Percentiles rank a stretch among this genome's conserved stretches.
These are phyloP conservation scores for Coleophoma cylindrospora DNA, from an alignment of 2,329 filamentous ascomycete species.

Conservation along the genomic window DNA sequence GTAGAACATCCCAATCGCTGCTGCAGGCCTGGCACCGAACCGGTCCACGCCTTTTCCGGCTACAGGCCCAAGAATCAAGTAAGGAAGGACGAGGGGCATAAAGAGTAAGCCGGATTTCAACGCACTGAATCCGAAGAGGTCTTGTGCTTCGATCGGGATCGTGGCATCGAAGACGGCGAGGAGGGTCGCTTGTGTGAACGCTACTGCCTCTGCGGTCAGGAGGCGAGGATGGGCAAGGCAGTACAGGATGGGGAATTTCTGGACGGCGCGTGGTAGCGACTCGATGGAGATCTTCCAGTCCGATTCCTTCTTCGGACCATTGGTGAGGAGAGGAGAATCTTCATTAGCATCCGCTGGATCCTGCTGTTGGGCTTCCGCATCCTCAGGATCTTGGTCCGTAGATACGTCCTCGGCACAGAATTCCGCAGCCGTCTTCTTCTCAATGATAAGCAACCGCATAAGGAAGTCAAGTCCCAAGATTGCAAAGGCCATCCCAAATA, in stretches of 20 bases:
- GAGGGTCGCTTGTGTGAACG: conserved; percentile 37
- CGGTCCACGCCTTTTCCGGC: conserved; percentile 31
- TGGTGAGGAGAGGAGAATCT: conserved; percentile 32
- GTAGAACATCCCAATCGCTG: conserved; percentile 24
- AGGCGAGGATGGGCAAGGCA: conserved; percentile 34
- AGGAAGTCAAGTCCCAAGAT: conserved; percentile 53
- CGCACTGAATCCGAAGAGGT: conserved; percentile 31
- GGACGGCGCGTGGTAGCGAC: conserved; percentile 31
- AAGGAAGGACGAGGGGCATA: conserved; percentile 30
- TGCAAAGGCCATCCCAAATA: conserved; percentile 51
- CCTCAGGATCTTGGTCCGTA: conserved; percentile 14
- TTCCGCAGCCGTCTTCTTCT: conserved; percentile 50
- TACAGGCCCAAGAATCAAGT: conserved; percentile 28
- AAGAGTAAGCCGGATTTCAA: conserved; percentile 32
- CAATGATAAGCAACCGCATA: conserved; percentile 56
- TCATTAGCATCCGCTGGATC: conserved; percentile 19
- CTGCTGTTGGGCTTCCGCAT: conserved; percentile 13
- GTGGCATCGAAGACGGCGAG: conserved; percentile 33
- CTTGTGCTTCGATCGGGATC: conserved; percentile 30
- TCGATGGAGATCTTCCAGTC: conserved; percentile 37
- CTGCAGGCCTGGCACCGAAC: conserved; percentile 28
- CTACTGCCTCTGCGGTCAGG: conserved; percentile 31
- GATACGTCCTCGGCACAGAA: conserved; percentile 22
- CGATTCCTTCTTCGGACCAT: conserved; percentile 9
- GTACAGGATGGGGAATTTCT: conserved; percentile 41